Evolutionary conservation across 768 basidiomycete genomes (phyloP).

Genomic region (Leccinum boreale): DNA sequence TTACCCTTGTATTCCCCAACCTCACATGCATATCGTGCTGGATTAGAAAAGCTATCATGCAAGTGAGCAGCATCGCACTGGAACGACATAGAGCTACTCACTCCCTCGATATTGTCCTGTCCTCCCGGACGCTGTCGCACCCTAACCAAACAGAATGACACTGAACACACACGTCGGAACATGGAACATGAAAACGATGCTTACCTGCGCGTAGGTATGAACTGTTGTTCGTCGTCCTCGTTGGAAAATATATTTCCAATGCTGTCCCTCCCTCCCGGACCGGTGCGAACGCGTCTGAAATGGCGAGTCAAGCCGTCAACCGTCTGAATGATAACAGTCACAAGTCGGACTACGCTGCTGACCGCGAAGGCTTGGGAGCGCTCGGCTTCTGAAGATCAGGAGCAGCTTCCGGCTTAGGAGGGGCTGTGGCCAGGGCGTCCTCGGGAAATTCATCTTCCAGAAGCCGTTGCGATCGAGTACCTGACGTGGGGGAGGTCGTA

Average conservation of each 20-base stretch:
- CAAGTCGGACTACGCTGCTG: constrained; percentile 27
- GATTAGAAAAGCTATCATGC: constrained; percentile 28
- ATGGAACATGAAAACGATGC: constrained; percentile 4
- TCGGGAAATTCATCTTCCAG: constrained; percentile 42
- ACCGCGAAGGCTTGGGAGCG: constrained; percentile 49
- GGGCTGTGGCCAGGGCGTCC: constrained; percentile 60
- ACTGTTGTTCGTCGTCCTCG: constrained; percentile 41
- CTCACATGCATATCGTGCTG: background rate
- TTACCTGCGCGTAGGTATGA: constrained; percentile 70
- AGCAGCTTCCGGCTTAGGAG: constrained; percentile 44
- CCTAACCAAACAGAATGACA: constrained; percentile 30
- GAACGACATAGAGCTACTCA: constrained; percentile 21
- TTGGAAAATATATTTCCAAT: constrained; percentile 43
- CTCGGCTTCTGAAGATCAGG: background rate
- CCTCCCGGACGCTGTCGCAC: constrained; percentile 71
- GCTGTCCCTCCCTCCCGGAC: constrained; percentile 29
- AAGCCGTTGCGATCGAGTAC: constrained; percentile 6
- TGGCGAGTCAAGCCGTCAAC: constrained; percentile 2
- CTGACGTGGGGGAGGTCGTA: constrained; percentile 6
- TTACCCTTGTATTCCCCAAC: background rate
- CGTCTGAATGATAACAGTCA: background rate
- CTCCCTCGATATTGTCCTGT: constrained; percentile 51
- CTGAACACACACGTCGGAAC: background rate
- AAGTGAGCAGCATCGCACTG: background rate
- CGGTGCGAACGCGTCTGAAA: constrained; percentile 34